Evolutionary conservation across 495 filamentous ascomycete genomes (phyloP), one percentile per base, ranked within the genome.

Genomic region (Penicillium bovifimosum): DNA sequence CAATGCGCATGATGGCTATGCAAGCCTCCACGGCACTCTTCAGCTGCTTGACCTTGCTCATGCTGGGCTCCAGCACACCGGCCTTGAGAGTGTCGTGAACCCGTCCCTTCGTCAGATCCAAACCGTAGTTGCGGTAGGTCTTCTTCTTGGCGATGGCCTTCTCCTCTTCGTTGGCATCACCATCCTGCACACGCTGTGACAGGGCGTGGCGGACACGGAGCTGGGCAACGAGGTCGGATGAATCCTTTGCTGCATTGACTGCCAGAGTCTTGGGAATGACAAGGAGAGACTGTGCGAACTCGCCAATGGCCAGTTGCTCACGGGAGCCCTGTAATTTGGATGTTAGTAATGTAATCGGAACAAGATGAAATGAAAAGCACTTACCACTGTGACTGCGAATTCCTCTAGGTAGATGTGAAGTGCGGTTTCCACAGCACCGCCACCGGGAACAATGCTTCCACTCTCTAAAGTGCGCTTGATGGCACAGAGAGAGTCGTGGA

Each of bases 11-110:
- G 67, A 99, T 96, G 63, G 91, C 86, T 73, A 99, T 96, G 71
- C 95, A 97, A 52, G 93, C 93, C 76, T 99, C 93, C 47, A 97
- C 93, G 44, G 95, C 95, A 77, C 86, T 91, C 86, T 99, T 99
- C 60, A 99, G 75, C 77, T 96, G 92, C 75, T 90, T 86, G 60
- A 99, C 80, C 81, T 99, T 99, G 80, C 92, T 96, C 80, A 99
- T 92, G 71, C 87, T 92, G 27, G 93, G 93, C 76, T 99, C 93
- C 67, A 97, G 64, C 65, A 97, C 91, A 62, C 93, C 93, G 13
- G 87, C 86, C 81, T 96, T 96, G 61, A 99, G 78, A 72, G 86
- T 81, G 73, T 99, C 93, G 52, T 90, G 85, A 62, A 96, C 92
- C 62, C 88, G 89, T 41, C 93, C 93, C 74, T 87, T 91, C 51